Evolutionary conservation across 805 yeast genomes (phyloP).

Genomic region (Yarrowia bubula): DNA sequence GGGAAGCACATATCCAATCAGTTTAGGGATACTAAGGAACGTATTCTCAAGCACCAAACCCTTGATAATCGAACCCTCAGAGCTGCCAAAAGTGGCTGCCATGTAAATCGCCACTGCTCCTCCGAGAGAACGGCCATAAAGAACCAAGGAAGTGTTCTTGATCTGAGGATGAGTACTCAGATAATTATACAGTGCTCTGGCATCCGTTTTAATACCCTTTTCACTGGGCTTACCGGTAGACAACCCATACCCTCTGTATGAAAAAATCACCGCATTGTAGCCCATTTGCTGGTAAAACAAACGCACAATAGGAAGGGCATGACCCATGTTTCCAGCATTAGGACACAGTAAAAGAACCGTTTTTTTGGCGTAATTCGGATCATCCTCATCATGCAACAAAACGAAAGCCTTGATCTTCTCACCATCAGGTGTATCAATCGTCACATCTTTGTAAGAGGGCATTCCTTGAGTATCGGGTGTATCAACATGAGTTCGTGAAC

Average conservation of each 20-base stretch:
- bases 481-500: conserved; percentile 61
- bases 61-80: conserved; percentile 44
- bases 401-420: conserved; percentile 63
- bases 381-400: conserved; percentile 45
- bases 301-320: conserved; percentile 75
- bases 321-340: conserved; percentile 95
- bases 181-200: conserved; percentile 64
- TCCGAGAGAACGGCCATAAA: conserved; percentile 89
- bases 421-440: conserved; percentile 66
- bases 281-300: conserved; percentile 60
- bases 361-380: conserved; percentile 50
- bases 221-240: conserved; percentile 78
- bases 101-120: conserved; percentile 91
- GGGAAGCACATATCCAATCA: conserved; percentile 66
- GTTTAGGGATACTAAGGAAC: conserved; percentile 67
- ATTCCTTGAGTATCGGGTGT: conserved; percentile 72
- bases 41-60: conserved; percentile 85
- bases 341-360: conserved; percentile 82
- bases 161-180: conserved; percentile 55
- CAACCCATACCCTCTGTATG: conserved; percentile 88
- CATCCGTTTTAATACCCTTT: conserved; percentile 76
- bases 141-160: conserved; percentile 52
- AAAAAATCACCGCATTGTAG: conserved; percentile 77
- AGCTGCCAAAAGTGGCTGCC: conserved; percentile 52
- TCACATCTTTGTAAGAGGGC: conserved; percentile 56